These are phyloP conservation scores for Aspergillus nomiae DNA, from an alignment of 2,329 filamentous ascomycete genomes.

Conservation along the genomic window DNA sequence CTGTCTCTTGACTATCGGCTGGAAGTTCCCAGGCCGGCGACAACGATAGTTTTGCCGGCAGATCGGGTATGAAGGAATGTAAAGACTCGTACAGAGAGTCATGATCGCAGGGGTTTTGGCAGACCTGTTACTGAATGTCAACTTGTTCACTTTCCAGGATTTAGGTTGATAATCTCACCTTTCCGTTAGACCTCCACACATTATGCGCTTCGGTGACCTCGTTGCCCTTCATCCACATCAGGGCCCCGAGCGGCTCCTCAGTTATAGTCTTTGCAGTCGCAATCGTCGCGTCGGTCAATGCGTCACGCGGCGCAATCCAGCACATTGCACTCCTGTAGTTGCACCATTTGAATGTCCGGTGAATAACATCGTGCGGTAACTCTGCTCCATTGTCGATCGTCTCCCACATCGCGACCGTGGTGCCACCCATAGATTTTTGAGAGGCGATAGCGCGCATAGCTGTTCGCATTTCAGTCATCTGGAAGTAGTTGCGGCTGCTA, in stretches of 20 bases:
- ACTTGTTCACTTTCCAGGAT: not conserved
- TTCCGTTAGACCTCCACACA: conserved; percentile 30
- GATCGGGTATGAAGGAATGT: conserved; percentile 8
- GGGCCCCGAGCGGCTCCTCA: conserved; percentile 46
- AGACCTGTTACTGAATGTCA: not conserved
- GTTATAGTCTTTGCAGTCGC: conserved; percentile 27
- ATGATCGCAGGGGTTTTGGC: not conserved
- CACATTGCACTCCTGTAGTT: conserved; percentile 49
- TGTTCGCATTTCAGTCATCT: conserved; percentile 43
- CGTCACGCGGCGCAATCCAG: conserved; percentile 45
- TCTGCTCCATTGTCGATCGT: conserved; percentile 42
- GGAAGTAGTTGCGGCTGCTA: conserved; percentile 48
- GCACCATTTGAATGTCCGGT: conserved; percentile 49
- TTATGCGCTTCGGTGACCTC: conserved; percentile 43
- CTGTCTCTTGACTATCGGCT: conserved; percentile 21
- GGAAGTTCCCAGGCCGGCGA: conserved; percentile 26
- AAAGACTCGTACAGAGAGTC: conserved; percentile 10
- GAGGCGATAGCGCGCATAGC: conserved; percentile 50
- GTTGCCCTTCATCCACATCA: conserved; percentile 51
- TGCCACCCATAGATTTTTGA: conserved; percentile 45
- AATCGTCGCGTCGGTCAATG: conserved; percentile 38
- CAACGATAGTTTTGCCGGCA: conserved; percentile 11
- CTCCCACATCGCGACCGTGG: conserved; percentile 49
- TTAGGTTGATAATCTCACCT: not conserved
- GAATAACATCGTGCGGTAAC: conserved; percentile 46